Evolutionary conservation across 768 basidiomycete genomes (phyloP), one percentile per base, ranked within the genome.

Genomic region (Termitomyces titanicus): DNA sequence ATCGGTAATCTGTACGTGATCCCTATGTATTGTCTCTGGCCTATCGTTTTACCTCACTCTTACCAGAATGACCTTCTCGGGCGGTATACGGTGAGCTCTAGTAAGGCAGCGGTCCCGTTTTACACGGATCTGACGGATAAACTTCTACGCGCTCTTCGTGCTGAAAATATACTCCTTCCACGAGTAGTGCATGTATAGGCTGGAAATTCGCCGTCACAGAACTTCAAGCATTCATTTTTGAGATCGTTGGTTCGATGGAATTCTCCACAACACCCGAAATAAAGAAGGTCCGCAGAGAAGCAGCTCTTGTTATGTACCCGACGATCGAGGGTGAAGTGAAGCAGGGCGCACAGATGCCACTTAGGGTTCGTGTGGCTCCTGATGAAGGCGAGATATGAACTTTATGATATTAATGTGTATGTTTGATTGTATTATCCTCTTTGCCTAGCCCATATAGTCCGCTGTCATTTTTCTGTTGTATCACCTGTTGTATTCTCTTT

Each of bases 191-290:
- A 9, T 73, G 71, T 59, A 70, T 73, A 27, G 74, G 72, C 22
- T 74, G 73, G 73, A 70, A 68, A 47, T 72, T 74, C 47, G 73
- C 73, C 4, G 61, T 83, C 0, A 63, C 76, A 38, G 83, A 87
- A 63, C 63, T 85, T 15, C 84, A 86, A 58, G 73, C 77, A 0
- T 83, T 87, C 66, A 62, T 85, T n/a, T 74, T 79, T 22, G 82
- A 84, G 61, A 69, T 83, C 20, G 54, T 85, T 38, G 66, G 73
- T 33, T 73, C 79, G 59, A 83, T 86, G 60, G 78, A 84, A 58
- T 80, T 85, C 57, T 56, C 74, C 56, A 69, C 67, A 33, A 74
- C 74, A 2, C 67, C 71, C 15, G 67, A 74, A 51, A 64, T 70
- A 1, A 57, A 64, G 54, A 68, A 58, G 44, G 59, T 79, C 37